A percentile compares a stretch with the other conserved stretches of the same genome.
These are phyloP conservation scores for Neurospora pannonica DNA, from an alignment of 495 filamentous ascomycete species.

Conservation along the genomic window DNA sequence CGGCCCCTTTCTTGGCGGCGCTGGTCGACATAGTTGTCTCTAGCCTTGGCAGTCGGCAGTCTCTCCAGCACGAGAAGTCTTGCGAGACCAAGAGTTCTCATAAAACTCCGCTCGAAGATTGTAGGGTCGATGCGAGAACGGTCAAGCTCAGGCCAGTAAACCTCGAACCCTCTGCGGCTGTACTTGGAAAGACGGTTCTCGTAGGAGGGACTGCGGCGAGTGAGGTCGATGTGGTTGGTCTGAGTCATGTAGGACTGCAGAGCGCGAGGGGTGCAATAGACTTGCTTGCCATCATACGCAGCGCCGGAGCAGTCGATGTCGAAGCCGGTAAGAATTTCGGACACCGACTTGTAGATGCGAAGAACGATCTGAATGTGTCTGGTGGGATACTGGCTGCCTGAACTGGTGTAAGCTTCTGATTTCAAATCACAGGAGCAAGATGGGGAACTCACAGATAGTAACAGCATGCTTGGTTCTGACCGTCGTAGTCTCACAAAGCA, in stretches of 20 bases:
- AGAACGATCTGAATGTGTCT: slow-evolving; percentile 77
- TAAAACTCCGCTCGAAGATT: slow-evolving; percentile 73
- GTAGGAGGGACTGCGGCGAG: slow-evolving; percentile 70
- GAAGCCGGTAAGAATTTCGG: slow-evolving; percentile 76
- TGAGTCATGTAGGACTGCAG: slow-evolving; percentile 71
- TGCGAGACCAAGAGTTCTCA: slow-evolving; percentile 64
- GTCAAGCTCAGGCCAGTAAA: slow-evolving; percentile 66
- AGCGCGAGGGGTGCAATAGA: slow-evolving; percentile 61
- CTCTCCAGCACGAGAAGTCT: slow-evolving; percentile 71
- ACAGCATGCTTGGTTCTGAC: slow-evolving; percentile 76
- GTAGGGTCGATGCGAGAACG: slow-evolving; percentile 67
- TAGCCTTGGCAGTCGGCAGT: slow-evolving; percentile 52
- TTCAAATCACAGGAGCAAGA: not conserved
- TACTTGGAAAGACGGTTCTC: slow-evolving; percentile 86
- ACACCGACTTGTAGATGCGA: slow-evolving; percentile 68
- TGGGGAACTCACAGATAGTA: slow-evolving; percentile 47
- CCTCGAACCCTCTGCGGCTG: slow-evolving; percentile 71
- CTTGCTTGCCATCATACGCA: slow-evolving; percentile 69
- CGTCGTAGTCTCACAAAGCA: slow-evolving; percentile 66
- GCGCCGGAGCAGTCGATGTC: slow-evolving; percentile 76
- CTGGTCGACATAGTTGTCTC: slow-evolving; percentile 56
- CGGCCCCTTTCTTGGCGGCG: slow-evolving; percentile 61
- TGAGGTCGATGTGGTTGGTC: slow-evolving; percentile 68
- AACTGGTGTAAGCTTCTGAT: not conserved
- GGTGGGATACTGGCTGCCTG: slow-evolving; percentile 66